phyloP scores from a whole-genome alignment of 257 asterid species.

The Haberlea rhodopensis region DNA sequence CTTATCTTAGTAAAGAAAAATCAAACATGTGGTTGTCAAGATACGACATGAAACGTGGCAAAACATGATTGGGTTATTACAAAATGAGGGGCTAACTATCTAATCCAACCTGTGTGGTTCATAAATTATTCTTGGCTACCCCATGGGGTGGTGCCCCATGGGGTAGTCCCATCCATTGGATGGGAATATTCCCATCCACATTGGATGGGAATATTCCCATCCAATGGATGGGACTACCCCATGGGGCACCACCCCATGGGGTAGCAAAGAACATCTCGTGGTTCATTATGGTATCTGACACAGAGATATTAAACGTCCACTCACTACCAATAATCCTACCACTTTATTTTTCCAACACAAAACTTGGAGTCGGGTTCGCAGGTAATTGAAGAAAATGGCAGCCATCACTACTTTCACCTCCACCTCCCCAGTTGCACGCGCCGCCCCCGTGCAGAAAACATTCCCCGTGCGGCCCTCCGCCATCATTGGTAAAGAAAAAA shows the following conservation, averaged over 20 bases:
- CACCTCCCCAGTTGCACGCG: conserved; percentile 49
- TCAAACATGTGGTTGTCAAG: too few species aligned
- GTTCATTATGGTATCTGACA: too few species aligned
- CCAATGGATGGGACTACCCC: too few species aligned
- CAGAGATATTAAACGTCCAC: conserved; percentile 8
- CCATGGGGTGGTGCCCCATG: too few species aligned
- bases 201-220: too few species aligned
- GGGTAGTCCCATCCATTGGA: too few species aligned
- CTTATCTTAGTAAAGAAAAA: too few species aligned
- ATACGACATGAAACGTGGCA: conserved; percentile 51
- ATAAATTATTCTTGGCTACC: too few species aligned
- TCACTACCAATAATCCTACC: conserved; percentile 3
- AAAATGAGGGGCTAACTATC: conserved; percentile 42
- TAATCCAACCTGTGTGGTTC: conserved; percentile 49
- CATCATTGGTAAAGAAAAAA: conserved; percentile 34
- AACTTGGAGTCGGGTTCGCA: background rate
- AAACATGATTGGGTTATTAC: conserved; percentile 39
- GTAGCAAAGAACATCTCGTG: too few species aligned
- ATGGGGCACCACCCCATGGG: too few species aligned
- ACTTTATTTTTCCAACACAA: conserved; percentile 13
- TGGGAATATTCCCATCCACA: too few species aligned
- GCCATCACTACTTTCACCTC: conserved; percentile 60
- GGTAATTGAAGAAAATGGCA: conserved; percentile 62
- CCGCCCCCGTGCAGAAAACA: conserved; percentile 49
- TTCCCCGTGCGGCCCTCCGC: conserved; percentile 34